A percentile compares a stretch with the other conserved stretches of the same genome.
Conservation (phyloP, 371 early-diverging fungal species). For the Mucor circinelloides region DNA sequence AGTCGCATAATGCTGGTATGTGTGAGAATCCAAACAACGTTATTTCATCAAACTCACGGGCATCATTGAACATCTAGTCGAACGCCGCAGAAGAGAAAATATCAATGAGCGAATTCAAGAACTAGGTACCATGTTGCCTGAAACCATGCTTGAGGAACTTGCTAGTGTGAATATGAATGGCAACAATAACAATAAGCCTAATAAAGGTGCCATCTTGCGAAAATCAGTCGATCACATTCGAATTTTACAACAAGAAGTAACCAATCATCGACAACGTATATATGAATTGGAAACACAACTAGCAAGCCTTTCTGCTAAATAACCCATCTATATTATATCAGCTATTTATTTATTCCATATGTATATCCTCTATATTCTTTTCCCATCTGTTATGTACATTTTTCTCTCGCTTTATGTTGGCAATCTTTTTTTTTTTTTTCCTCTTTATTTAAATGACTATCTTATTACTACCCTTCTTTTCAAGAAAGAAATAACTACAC, state of each 20-base stretch:
- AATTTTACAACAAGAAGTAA: slow-evolving; percentile 63
- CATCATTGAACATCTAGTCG: slow-evolving; percentile 59
- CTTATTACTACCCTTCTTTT: not conserved
- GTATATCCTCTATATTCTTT: not conserved
- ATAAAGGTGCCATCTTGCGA: slow-evolving; percentile 85
- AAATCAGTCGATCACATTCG: slow-evolving; percentile 92
- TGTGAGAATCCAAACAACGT: not conserved
- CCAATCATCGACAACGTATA: slow-evolving; percentile 61
- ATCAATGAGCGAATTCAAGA: slow-evolving; percentile 98
- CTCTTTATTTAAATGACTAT: not conserved
- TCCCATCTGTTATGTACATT: not conserved
- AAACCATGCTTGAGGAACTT: slow-evolving; percentile 60
- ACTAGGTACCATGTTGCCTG: slow-evolving; percentile 85
- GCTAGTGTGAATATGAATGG: slow-evolving; percentile 28
- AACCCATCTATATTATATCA: not conserved
- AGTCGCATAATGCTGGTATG: slow-evolving; percentile 92
- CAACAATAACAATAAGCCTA: slow-evolving; percentile 63
- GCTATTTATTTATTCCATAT: not conserved
- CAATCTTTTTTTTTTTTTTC: not conserved
- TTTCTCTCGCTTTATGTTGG: not conserved
- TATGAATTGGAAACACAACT: slow-evolving; percentile 69
- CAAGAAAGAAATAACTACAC: not conserved
- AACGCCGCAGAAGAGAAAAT: slow-evolving; percentile 93
- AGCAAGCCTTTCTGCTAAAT: not conserved
- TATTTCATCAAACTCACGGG: too few species aligned